Percentiles rank a stretch among this genome's conserved stretches.
Conservation (phyloP, 306 rosid species). For the Sicyos baderoa region DNA sequence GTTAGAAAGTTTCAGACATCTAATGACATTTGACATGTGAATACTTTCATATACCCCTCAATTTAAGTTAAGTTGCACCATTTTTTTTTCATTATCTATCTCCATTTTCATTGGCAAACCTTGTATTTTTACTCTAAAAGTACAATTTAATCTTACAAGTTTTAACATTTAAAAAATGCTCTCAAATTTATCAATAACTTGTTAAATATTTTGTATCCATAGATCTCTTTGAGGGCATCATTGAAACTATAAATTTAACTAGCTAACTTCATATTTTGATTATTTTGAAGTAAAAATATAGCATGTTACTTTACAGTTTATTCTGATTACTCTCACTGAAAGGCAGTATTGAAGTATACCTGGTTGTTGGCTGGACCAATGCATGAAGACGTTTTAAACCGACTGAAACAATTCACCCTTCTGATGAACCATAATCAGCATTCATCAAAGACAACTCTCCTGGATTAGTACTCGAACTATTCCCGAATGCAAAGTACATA, state of each 20-base stretch:
- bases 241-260: not conserved
- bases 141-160: not conserved
- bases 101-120: not conserved
- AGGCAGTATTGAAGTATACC: slow-evolving; percentile 55
- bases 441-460: slow-evolving; percentile 59
- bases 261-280: not conserved
- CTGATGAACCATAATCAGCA: slow-evolving; percentile 86
- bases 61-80: not conserved
- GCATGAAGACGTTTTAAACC: slow-evolving; percentile 73
- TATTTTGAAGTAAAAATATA: not conserved
- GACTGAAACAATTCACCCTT: slow-evolving; percentile 85
- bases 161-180: not conserved
- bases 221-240: not conserved
- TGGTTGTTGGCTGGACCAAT: slow-evolving; percentile 39
- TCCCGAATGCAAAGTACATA: slow-evolving; percentile 64
- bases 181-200: not conserved
- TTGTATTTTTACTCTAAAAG: not conserved
- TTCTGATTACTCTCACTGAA: not conserved
- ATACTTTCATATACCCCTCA: not conserved
- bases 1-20: not conserved
- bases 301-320: not conserved
- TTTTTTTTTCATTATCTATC: no score
- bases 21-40: not conserved
- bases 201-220: not conserved
- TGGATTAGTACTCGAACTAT: slow-evolving; percentile 29